Evolutionary conservation across 257 asterid genomes (phyloP).

Genomic region (Paraleonurus japonicus): DNA sequence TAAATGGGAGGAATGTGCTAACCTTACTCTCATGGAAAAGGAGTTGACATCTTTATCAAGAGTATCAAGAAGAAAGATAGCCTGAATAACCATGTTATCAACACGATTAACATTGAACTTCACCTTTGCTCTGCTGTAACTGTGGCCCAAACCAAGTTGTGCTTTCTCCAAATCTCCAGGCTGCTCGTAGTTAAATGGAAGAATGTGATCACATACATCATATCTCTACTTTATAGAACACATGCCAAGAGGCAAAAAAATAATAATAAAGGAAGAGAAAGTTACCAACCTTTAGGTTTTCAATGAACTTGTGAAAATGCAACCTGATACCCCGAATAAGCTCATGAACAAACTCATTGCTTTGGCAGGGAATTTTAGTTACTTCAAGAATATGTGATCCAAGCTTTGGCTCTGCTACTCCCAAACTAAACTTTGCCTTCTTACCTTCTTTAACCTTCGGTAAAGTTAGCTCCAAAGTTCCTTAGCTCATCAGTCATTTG

Average conservation of each 20-base stretch:
- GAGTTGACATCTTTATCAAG: conserved; percentile 94
- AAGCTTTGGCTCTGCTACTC: conserved; percentile 87
- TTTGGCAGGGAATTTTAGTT: conserved; percentile 89
- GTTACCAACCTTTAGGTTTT: conserved; percentile 70
- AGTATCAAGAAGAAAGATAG: conserved; percentile 90
- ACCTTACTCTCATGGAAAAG: conserved; percentile 97
- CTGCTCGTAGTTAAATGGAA: conserved; percentile 33
- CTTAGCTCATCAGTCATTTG: conserved; percentile 88
- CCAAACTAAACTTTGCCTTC: conserved; percentile 78
- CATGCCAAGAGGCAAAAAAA: neutral
- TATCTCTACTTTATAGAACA: neutral
- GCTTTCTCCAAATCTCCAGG: conserved; percentile 92
- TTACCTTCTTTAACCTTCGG: conserved; percentile 88
- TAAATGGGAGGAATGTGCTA: conserved; percentile 18
- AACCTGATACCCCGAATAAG: conserved; percentile 78
- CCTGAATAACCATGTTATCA: conserved; percentile 97
- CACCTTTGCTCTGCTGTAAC: conserved; percentile 97
- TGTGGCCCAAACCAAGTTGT: conserved; percentile 93
- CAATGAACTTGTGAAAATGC: conserved; percentile 64
- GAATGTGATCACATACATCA: neutral
- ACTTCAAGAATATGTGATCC: conserved; percentile 85
- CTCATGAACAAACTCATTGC: conserved; percentile 85
- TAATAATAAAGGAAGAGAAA: neutral
- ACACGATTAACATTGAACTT: conserved; percentile 96
- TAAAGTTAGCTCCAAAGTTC: conserved; percentile 73